Conservation (phyloP, 306 rosid species). For the Datisca glomerata region DNA sequence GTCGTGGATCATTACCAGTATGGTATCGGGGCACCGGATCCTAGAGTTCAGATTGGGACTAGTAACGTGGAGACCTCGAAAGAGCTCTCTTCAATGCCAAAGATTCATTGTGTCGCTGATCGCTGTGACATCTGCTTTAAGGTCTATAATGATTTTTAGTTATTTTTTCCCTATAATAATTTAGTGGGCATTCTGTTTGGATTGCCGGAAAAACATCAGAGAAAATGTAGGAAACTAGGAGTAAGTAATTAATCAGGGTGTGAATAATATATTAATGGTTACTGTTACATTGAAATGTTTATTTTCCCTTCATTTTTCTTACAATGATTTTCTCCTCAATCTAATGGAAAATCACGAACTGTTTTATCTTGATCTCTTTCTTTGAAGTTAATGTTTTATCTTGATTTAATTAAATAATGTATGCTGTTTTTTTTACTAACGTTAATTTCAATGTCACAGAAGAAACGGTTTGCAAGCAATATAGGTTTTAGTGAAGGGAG, state of each 20-base stretch:
- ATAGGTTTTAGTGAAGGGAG: slow-evolving; percentile 14
- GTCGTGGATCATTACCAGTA: slow-evolving; percentile 12
- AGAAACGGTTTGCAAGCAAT: slow-evolving; percentile 28
- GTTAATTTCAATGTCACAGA: slow-evolving; percentile 19
- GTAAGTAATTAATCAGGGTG: too few relatives aligned
- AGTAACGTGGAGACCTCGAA: slow-evolving; percentile 35
- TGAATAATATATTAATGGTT: too few relatives aligned
- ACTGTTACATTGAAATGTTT: too few relatives aligned
- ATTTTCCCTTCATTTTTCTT: too few relatives aligned
- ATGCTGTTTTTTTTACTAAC: not conserved
- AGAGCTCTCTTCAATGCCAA: slow-evolving; percentile 94
- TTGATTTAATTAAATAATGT: not conserved
- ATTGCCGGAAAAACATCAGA: too few relatives aligned
- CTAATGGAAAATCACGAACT: not conserved
- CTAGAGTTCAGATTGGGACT: slow-evolving; percentile 15
- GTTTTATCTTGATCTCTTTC: not conserved
- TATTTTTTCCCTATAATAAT: not conserved
- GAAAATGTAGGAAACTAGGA: too few relatives aligned
- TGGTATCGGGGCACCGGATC: slow-evolving; percentile 18
- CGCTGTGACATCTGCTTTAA: slow-evolving; percentile 35
- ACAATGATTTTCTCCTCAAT: too few relatives aligned
- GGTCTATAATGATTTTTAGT: slow-evolving; percentile 22
- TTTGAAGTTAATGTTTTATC: not conserved
- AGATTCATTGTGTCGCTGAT: slow-evolving; percentile 16
- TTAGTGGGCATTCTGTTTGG: too few relatives aligned